Percentiles rank a stretch among this genome's conserved stretches.
Evolutionary conservation across 208 protist genomes (phyloP).

Genomic region (Crithidia mellificae): DNA sequence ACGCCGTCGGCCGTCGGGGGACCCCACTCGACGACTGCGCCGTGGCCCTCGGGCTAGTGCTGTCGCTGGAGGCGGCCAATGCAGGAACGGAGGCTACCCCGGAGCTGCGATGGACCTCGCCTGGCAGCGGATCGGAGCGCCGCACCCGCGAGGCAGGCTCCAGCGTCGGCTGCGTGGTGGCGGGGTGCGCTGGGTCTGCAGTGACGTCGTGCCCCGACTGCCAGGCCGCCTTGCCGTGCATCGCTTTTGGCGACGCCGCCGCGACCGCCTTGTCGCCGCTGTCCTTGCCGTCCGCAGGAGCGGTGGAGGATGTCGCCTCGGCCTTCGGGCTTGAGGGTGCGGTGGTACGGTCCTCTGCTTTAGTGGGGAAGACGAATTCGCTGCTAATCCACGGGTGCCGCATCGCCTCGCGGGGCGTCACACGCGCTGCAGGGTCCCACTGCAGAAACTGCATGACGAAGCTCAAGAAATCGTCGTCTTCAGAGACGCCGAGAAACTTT

Average conservation of each 20-base stretch:
- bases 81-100: constrained; percentile 1
- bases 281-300: neutral
- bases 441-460: constrained; percentile 71
- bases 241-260: neutral
- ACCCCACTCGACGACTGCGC: constrained; percentile 1
- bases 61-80: neutral
- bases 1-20: neutral
- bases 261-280: neutral
- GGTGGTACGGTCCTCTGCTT: constrained; percentile 1
- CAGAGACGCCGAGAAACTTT: constrained; percentile 52
- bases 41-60: neutral
- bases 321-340: neutral
- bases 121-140: neutral
- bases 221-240: neutral
- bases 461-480: constrained; percentile 65
- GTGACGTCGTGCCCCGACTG: neutral
- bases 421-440: constrained; percentile 68
- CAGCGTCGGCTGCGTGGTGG: neutral
- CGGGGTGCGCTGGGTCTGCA: too few species aligned
- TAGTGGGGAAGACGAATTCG: constrained; percentile 49
- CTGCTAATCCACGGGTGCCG: constrained; percentile 69
- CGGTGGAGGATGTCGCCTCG: neutral
- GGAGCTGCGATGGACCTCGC: neutral
- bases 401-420: constrained; percentile 66
- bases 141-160: neutral